Base-by-base conservation (phyloP, 257 asterid genomes). In the Ajuga chamaepitys region DNA sequence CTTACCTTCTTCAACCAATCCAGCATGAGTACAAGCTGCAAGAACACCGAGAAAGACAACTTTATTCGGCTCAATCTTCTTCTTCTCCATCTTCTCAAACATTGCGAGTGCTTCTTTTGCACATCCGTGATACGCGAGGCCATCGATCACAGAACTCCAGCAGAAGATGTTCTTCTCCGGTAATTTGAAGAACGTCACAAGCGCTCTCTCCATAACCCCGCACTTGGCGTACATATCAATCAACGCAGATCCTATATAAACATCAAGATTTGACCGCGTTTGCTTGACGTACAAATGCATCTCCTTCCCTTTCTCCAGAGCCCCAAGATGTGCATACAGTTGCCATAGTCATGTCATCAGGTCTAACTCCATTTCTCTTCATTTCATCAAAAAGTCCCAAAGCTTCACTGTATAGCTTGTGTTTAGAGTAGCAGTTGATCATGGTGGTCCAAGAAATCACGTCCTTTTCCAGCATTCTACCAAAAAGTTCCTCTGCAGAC, bases 391-490 rank as follows among this genome's bases (percentile, higher is more conserved):
- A 92, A 64, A 77, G 64, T 44, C 78, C 77, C 59, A 88, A 45
- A 26, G 95, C 95, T 59, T 82, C 82, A 55, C 58, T 24, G 46
- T 85, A 82, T 11, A 66, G 67, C 77, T 70, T 75, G 63, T 79
- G 77, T 32, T 79, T 87, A 37, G 77, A 71, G 78, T 85, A 87
- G 61, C 93, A 87, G 54, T 77, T 78, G 40, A 92, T 83, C 98
- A 89, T 87, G 28, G 95, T 85, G n/a, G 97, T 89, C 98, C 98
- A 87, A 4, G 97, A 78, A 61, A 92, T 83, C 70, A 89, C 77
- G 64, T 92, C 95, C 78, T 75, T 81, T 59, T 68, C 14, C 3
- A 75, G 74, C 88, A 86, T 88, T 53, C 50, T 17, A 42, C 17
- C 10, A 54, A 91, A 91, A 74, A 86, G 60, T 63, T 58, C 58